phyloP scores from a whole-genome alignment of 176 grass and related monocot genomes.

The Musa schizocarpa region DNA sequence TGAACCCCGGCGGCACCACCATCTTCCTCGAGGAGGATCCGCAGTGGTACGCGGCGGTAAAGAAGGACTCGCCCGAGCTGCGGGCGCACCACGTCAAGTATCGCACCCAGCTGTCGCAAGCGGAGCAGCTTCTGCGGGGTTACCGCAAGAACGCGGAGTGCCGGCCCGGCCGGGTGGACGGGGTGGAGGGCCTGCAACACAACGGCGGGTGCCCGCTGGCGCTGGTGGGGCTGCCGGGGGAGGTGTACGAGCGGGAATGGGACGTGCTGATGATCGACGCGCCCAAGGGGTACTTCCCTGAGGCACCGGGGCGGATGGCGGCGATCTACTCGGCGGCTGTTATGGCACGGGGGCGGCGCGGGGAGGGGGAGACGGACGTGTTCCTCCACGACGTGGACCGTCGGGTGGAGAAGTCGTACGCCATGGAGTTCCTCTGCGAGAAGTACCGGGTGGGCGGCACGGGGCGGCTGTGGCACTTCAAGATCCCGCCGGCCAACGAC shows the following conservation, averaged over 20 bases:
- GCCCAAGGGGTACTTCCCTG: constrained; percentile 42
- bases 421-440: constrained; percentile 54
- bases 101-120: constrained; percentile 33
- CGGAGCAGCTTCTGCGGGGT: constrained; percentile 24
- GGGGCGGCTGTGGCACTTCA: constrained; percentile 60
- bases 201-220: constrained; percentile 41
- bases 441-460: constrained; percentile 28
- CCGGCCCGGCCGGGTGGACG: background rate
- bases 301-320: constrained; percentile 61
- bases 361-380: constrained; percentile 44
- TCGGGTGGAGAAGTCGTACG: constrained; percentile 43
- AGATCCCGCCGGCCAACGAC: constrained; percentile 16
- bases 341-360: constrained; percentile 33
- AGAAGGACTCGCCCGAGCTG: constrained; percentile 25
- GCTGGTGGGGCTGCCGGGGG: constrained; percentile 39
- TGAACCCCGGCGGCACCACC: constrained; percentile 50
- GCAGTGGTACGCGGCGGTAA: constrained; percentile 26
- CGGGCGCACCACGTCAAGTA: constrained; percentile 39
- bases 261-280: constrained; percentile 67
- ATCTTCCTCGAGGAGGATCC: constrained; percentile 62
- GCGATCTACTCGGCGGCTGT: constrained; percentile 51
- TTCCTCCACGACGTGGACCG: constrained; percentile 70
- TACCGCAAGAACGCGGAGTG: background rate
- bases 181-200: background rate
- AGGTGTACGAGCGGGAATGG: constrained; percentile 57